Evolutionary conservation across 768 basidiomycete genomes (phyloP).

Genomic region (Phlegmacium glaucopus): DNA sequence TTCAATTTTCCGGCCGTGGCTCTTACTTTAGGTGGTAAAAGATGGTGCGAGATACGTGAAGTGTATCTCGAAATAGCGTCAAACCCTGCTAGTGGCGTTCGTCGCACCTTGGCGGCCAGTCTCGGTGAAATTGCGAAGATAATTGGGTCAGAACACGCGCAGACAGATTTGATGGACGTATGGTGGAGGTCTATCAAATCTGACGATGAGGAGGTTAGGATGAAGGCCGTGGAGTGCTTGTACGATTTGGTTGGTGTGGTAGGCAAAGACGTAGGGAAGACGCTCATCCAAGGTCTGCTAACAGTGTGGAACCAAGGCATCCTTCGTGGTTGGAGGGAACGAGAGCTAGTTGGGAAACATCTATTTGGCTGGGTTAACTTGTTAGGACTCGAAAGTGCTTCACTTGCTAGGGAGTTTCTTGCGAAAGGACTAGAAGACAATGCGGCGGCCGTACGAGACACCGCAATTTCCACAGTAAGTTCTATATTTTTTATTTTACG

Average conservation of each 20-base stretch:
- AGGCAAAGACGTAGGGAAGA: conserved; percentile 41
- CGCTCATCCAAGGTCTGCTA: conserved; percentile 43
- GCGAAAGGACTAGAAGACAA: conserved; percentile 65
- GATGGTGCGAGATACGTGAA: conserved; percentile 73
- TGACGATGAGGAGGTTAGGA: conserved; percentile 67
- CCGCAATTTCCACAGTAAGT: conserved; percentile 65
- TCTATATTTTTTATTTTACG: conserved; percentile 2
- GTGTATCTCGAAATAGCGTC: conserved; percentile 64
- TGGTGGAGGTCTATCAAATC: conserved; percentile 60
- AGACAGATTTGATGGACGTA: conserved; percentile 64
- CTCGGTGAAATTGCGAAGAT: conserved; percentile 87
- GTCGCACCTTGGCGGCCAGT: conserved; percentile 81
- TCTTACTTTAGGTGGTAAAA: conserved; percentile 68
- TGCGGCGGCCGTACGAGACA: conserved; percentile 84
- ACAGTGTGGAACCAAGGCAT: conserved; percentile 54
- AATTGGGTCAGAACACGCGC: conserved; percentile 67
- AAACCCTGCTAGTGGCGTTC: conserved; percentile 60
- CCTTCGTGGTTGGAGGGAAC: conserved; percentile 74
- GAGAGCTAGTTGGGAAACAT: conserved; percentile 63
- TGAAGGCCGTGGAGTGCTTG: conserved; percentile 67
- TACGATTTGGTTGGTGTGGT: conserved; percentile 55
- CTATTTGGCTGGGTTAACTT: conserved; percentile 46
- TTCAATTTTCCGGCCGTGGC: conserved; percentile 93
- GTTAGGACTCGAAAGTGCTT: conserved; percentile 38
- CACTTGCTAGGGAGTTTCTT: conserved; percentile 52